Evolutionary conservation across 83 land plant species (phyloP).

Genomic region (Thuja plicata): DNA sequence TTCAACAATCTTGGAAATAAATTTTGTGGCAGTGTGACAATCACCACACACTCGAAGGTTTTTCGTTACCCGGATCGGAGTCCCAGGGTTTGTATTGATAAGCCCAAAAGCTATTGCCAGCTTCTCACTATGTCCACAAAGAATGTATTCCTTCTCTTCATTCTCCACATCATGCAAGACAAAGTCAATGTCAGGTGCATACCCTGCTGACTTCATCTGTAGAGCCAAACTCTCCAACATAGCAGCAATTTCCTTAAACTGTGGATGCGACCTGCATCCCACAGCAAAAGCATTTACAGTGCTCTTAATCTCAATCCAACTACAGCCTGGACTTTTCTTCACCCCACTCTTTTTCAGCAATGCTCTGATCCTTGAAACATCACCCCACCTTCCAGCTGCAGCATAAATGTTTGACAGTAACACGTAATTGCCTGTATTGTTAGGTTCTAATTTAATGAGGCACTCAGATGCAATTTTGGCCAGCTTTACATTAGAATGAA

Average conservation of each 20-base stretch:
- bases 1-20: slow-evolving; percentile 9
- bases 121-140: slow-evolving; percentile 10
- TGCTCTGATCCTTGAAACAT: slow-evolving; percentile 14
- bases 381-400: slow-evolving; percentile 21
- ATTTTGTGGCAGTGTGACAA: slow-evolving; percentile 2
- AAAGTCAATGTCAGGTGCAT: neutral
- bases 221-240: slow-evolving; percentile 4
- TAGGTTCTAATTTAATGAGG: slow-evolving; percentile 21
- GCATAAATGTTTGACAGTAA: slow-evolving; percentile 23
- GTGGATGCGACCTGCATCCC: slow-evolving; percentile 8
- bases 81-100: slow-evolving; percentile 9
- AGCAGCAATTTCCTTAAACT: neutral
- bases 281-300: slow-evolving; percentile 3
- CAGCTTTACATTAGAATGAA: slow-evolving; percentile 6
- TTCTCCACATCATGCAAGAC: slow-evolving; percentile 13
- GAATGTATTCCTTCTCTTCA: slow-evolving; percentile 9
- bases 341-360: slow-evolving; percentile 11
- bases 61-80: slow-evolving; percentile 4
- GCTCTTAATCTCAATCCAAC: slow-evolving; percentile 22
- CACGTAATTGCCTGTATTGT: slow-evolving; percentile 23
- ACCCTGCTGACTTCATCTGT: slow-evolving; percentile 7
- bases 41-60: slow-evolving; percentile 10
- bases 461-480: neutral
- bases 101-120: slow-evolving; percentile 11
- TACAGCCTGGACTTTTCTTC: slow-evolving; percentile 21